phyloP scores from a whole-genome alignment of 176 grass and related monocot genomes.

The Phoenix dactylifera region DNA sequence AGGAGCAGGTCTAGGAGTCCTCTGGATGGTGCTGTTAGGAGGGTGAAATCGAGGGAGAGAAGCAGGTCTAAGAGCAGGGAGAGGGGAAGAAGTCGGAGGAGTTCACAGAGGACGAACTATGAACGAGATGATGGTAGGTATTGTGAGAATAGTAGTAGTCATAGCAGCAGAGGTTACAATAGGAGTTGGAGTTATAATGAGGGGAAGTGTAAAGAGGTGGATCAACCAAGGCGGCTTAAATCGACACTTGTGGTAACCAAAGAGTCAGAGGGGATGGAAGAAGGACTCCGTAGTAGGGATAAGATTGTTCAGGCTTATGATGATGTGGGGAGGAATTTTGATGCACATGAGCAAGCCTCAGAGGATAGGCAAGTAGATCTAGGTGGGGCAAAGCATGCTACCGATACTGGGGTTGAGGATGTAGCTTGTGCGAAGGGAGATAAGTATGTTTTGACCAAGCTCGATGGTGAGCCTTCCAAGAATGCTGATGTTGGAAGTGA shows the following conservation, averaged over 20 bases:
- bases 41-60: not conserved
- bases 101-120: constrained; percentile 6
- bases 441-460: not conserved
- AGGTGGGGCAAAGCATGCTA: not conserved
- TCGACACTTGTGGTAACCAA: not conserved
- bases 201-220: constrained; percentile 8
- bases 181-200: constrained; percentile 26
- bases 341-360: constrained; percentile 3
- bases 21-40: no score
- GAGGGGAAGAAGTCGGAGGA: constrained; percentile 4
- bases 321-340: constrained; percentile 7
- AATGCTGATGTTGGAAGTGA: constrained; percentile 7
- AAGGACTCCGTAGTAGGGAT: constrained; percentile 9
- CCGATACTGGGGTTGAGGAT: not conserved
- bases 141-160: constrained; percentile 21
- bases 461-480: constrained; percentile 14
- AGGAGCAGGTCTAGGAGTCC: not conserved
- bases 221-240: constrained; percentile 4
- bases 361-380: constrained; percentile 2
- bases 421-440: not conserved
- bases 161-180: constrained; percentile 29
- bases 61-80: constrained; percentile 21
- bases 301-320: constrained; percentile 31
- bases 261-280: not conserved
- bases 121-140: not conserved